Conservation (phyloP, 164 flowering plant species). For the Euptelea pleiosperma region DNA sequence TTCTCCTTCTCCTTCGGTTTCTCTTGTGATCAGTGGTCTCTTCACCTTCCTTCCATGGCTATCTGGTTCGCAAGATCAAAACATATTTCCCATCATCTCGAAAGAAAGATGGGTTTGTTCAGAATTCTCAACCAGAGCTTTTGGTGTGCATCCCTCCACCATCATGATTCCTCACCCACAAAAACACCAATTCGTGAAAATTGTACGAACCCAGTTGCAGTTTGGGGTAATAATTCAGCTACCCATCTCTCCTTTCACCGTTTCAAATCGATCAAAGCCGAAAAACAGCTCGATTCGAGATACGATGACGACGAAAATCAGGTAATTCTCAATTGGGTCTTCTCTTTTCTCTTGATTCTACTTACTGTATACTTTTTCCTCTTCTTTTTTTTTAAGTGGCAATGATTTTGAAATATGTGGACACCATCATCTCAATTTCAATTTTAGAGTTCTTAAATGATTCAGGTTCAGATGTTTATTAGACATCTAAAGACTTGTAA, state of each 20-base stretch:
- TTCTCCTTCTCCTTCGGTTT: no score
- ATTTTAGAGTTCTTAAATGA: no score
- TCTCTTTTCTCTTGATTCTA: neutral
- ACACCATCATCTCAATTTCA: no score
- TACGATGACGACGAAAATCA: constrained; percentile 19
- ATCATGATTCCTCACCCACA: neutral
- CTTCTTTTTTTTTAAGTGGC: no score
- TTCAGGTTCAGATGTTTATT: no score
- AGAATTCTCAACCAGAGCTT: constrained; percentile 10
- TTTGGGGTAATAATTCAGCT: constrained; percentile 4
- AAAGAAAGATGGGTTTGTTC: constrained; percentile 11
- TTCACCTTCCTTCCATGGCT: constrained; percentile 15
- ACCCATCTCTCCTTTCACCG: constrained; percentile 33
- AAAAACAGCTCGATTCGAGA: constrained; percentile 14
- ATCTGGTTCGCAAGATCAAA: constrained; percentile 18
- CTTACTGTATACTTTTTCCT: neutral
- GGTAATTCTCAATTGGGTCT: constrained; percentile 17
- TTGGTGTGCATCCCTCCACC: neutral
- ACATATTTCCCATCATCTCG: constrained; percentile 6
- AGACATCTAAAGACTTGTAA: no score
- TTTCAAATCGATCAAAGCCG: constrained; percentile 35
- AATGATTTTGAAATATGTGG: no score
- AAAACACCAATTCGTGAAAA: neutral
- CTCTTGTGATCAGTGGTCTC: no score
- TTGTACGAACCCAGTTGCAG: constrained; percentile 19